A percentile compares a stretch with the other conserved stretches of the same genome.
Conservation (phyloP, 1,139 yeast genomes). For the Nadsonia starkeyi-henricii region DNA sequence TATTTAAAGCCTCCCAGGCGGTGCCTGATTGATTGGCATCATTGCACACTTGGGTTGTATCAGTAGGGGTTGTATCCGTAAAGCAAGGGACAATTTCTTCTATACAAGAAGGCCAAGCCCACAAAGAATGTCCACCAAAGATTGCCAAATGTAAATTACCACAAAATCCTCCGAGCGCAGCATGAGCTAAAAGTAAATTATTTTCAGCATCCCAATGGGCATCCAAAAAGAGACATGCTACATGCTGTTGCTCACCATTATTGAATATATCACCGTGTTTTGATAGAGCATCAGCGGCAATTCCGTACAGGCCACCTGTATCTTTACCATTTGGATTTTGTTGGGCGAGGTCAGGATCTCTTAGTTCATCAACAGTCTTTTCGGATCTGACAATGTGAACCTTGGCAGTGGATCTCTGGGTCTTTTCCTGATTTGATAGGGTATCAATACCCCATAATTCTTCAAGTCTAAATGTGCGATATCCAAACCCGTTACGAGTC, state of each 20-base stretch:
- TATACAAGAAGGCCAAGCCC: constrained; percentile 73
- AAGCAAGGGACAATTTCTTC: constrained; percentile 59
- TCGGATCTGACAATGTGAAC: constrained; percentile 61
- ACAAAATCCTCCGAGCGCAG: constrained; percentile 87
- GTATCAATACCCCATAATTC: constrained; percentile 51
- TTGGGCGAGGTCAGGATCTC: constrained; percentile 75
- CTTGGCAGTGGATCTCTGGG: constrained; percentile 49
- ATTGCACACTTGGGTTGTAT: constrained; percentile 65
- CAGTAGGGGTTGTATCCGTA: constrained; percentile 53
- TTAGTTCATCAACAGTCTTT: constrained; percentile 52
- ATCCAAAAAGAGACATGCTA: constrained; percentile 76
- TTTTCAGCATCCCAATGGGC: constrained; percentile 59
- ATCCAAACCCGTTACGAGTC: constrained; percentile 66
- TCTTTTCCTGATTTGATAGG: constrained; percentile 30
- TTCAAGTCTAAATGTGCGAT: constrained; percentile 61
- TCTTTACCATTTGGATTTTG: constrained; percentile 64
- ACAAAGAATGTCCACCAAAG: constrained; percentile 86
- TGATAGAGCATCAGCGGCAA: constrained; percentile 61
- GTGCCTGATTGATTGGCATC: constrained; percentile 77
- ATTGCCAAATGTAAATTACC: constrained; percentile 63
- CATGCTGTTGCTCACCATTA: constrained; percentile 38
- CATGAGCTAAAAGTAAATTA: constrained; percentile 67
- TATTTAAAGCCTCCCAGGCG: constrained; percentile 77
- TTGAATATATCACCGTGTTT: constrained; percentile 42
- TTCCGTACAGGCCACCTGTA: constrained; percentile 61